Base-by-base conservation (phyloP, 352 stramenopile species). In the Phytophthora foliorum region DNA sequence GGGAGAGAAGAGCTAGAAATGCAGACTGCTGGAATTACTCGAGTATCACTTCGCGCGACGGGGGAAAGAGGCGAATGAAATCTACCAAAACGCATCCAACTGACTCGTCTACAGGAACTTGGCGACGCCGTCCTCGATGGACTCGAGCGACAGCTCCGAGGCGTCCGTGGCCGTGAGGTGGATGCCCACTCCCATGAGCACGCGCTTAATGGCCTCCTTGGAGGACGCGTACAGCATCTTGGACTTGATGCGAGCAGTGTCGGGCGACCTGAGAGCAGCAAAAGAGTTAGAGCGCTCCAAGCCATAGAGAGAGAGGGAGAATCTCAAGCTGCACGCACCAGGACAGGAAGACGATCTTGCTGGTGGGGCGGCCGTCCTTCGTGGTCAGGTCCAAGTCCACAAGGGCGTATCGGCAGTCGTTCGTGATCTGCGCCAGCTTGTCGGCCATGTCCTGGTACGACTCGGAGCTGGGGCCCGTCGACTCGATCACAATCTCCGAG, bases 191-290 rank as follows among this genome's bases (percentile, higher is more conserved):
- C 96, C 96, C 80, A 94, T 88, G n/a, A 98, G 80, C 49, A 96
- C 92, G 69, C 82, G 85, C 84, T 98, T 98, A 74, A 98, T 90
- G 46, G 92, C 83, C 77, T 98, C 95, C 84, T 98, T 99, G 25
- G 91, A 98, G 19, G 91, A 93, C 57, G 89, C 88, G 86, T 98
- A 99, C 36, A 98, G 66, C 96, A 99, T 99, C 85, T 98, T 99
- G 55, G 83, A 86, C 82, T 97, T 97, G 55, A 98, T 89, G 16
- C 77, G 82, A 3, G 93, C 90, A 54, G 88, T 98, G 77, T 99
- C 96, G 21, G 96, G 96, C 60, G 95, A 98, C 85, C 85, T 92
- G 39, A 9, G 6, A 8, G n/a, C 11, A 24, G 6, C 22, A 67
- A 29, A 6, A 48, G 19, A n/a, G 19, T 6, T 6, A 42, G 14